Conservation (phyloP, 2,329 filamentous ascomycete species). For the Chalaropsis ovoidea region DNA sequence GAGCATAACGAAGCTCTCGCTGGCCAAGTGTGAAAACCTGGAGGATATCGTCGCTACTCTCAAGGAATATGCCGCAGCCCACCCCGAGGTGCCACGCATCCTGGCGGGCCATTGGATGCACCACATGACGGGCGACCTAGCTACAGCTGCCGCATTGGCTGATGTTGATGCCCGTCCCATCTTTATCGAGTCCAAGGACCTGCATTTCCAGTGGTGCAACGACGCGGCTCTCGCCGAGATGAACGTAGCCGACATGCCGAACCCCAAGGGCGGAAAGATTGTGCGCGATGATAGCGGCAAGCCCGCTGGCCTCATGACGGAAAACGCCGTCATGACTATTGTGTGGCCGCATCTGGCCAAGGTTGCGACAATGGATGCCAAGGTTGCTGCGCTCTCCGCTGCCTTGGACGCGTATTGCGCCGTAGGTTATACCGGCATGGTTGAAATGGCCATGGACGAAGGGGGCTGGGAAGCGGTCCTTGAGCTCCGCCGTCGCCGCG, state of each 20-base stretch:
- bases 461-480: conserved; percentile 44
- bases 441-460: conserved; percentile 55
- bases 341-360: conserved; percentile 47
- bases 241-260: conserved; percentile 36
- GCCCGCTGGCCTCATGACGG: conserved; percentile 42
- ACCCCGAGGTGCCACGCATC: conserved; percentile 42
- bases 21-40: conserved; percentile 41
- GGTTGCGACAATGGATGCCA: conserved; percentile 40
- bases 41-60: conserved; percentile 43
- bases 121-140: conserved; percentile 38
- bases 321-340: conserved; percentile 43
- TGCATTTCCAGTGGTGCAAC: conserved; percentile 50
- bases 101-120: conserved; percentile 49
- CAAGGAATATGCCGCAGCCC: conserved; percentile 37
- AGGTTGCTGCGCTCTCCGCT: conserved; percentile 39
- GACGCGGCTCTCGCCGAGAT: conserved; percentile 43
- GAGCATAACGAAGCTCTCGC: conserved; percentile 41
- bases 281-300: conserved; percentile 41
- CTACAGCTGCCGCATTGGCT: conserved; percentile 39
- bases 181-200: conserved; percentile 47
- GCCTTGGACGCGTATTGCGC: conserved; percentile 43
- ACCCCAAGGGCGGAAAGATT: conserved; percentile 44
- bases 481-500: conserved; percentile 35
- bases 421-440: conserved; percentile 45
- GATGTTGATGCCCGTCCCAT: conserved; percentile 46